Conservation (phyloP, 2,329 filamentous ascomycete genomes). For the Epichloe elymi region DNA sequence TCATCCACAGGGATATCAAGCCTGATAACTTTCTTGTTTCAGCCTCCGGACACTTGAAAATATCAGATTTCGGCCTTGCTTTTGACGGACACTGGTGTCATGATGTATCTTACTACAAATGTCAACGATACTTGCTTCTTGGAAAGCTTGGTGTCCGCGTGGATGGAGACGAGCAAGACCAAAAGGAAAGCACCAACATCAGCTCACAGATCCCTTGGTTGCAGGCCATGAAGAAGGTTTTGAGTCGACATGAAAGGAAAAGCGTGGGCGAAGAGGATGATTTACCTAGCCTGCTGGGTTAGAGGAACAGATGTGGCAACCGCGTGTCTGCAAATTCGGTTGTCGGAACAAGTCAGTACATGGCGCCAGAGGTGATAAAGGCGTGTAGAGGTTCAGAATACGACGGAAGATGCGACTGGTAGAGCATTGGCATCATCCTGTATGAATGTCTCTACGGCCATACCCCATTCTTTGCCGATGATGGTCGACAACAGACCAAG, state of each 20-base stretch:
- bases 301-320: constrained; percentile 56
- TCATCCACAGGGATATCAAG: constrained; percentile 93
- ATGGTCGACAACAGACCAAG: constrained; percentile 69
- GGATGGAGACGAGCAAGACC: constrained; percentile 60
- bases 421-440: constrained; percentile 88
- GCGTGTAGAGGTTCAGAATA: constrained; percentile 35
- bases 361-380: constrained; percentile 89
- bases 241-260: constrained; percentile 22
- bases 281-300: constrained; percentile 41
- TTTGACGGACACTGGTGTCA: constrained; percentile 95
- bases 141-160: constrained; percentile 63
- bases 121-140: constrained; percentile 66
- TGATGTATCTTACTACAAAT: constrained; percentile 74
- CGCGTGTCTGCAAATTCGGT: constrained; percentile 69
- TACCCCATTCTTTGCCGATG: constrained; percentile 77
- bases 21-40: constrained; percentile 95
- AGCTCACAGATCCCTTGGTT: constrained; percentile 21
- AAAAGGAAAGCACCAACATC: constrained; percentile 33
- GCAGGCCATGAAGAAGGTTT: constrained; percentile 16
- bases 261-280: constrained; percentile 14
- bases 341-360: constrained; percentile 94
- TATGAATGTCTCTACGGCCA: constrained; percentile 90
- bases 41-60: constrained; percentile 78
- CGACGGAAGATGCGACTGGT: constrained; percentile 92
- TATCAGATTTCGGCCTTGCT: constrained; percentile 89